Conservation (phyloP, 768 basidiomycete species). For the Galerina marginata region DNA sequence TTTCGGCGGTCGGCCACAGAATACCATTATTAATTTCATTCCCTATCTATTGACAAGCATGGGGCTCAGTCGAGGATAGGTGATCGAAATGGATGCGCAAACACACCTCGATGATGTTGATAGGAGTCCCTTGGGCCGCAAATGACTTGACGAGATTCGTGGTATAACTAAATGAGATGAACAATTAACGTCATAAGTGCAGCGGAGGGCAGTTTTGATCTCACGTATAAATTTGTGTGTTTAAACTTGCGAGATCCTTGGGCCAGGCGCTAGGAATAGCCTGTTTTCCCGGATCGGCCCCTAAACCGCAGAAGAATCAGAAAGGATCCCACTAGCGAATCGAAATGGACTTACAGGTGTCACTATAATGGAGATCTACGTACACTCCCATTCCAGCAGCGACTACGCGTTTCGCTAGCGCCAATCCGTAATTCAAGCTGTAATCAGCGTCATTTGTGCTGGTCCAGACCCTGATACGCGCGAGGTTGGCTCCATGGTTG, state of each 20-base stretch:
- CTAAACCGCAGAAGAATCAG: conserved; percentile 29
- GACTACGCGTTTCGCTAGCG: conserved; percentile 57
- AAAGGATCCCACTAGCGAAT: neutral
- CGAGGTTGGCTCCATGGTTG: conserved; percentile 60
- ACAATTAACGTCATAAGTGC: neutral
- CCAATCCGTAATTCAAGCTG: conserved; percentile 55
- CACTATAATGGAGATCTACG: conserved; percentile 67
- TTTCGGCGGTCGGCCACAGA: conserved; percentile 63
- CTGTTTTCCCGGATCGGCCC: conserved; percentile 72
- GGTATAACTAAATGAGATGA: conserved; percentile 49
- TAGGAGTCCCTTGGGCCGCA: conserved; percentile 56
- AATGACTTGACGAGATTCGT: conserved; percentile 55
- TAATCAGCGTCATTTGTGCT: conserved; percentile 56
- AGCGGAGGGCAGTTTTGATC: conserved; percentile 10
- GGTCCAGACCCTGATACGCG: conserved; percentile 68
- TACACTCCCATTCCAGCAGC: conserved; percentile 61
- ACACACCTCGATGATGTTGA: conserved; percentile 54
- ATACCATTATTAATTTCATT: conserved; percentile 73
- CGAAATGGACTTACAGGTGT: conserved; percentile 51
- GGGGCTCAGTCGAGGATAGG: neutral
- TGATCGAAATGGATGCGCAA: neutral
- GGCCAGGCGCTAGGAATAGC: conserved; percentile 64
- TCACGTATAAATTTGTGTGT: conserved; percentile 61
- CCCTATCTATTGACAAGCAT: conserved; percentile 46
- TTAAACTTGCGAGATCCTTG: conserved; percentile 51